Evolutionary conservation across 2,329 filamentous ascomycete genomes (phyloP), one percentile per base, ranked within the genome.

Genomic region (Claviceps humidiphila): DNA sequence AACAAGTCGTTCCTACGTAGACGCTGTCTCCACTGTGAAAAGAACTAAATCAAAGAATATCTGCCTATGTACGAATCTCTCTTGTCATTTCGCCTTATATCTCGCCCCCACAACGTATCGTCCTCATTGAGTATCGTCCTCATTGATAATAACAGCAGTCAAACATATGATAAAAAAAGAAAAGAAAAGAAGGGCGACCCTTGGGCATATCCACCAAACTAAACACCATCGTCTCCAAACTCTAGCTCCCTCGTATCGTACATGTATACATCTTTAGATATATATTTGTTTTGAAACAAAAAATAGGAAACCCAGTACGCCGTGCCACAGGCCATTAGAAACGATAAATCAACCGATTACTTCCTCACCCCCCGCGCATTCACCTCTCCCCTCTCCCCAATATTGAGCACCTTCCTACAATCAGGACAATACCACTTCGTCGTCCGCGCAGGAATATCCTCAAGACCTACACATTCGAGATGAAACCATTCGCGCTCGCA

Each of bases 401-500:
- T 80, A 47, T 80, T 79, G 37, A 84, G 67, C 34, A 75, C 68
- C 55, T 78, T 76, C 42, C 82, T 73, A 62, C 87, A 93, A 49
- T 88, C 81, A 1, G 85, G 85, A 66, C 87, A 93, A 61, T 89
- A 93, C 87, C 87, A 93, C 66, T 89, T 89, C 2, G 83, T 83
- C 37, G 84, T 85, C 17, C 85, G 74, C 2, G 82, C 77, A 11
- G 87, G 86, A 54, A 86, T 79, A 24, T 82, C 75, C 11, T 74
- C 72, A 38, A 93, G 71, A 5, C 76, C 81, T 5, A 93, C 84
- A 61, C 87, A 93, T 57, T 82, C 80, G 42, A 93, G 74, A 63
- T 93, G 87, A 65, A 91, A 93, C 87, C 87, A 93, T 66, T 91
- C 86, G 56, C 81, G 81, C 59, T 87, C 82, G 69, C 87, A 93